Conservation (phyloP, 2,329 filamentous ascomycete species). For the Diaporthe humulicola region DNA sequence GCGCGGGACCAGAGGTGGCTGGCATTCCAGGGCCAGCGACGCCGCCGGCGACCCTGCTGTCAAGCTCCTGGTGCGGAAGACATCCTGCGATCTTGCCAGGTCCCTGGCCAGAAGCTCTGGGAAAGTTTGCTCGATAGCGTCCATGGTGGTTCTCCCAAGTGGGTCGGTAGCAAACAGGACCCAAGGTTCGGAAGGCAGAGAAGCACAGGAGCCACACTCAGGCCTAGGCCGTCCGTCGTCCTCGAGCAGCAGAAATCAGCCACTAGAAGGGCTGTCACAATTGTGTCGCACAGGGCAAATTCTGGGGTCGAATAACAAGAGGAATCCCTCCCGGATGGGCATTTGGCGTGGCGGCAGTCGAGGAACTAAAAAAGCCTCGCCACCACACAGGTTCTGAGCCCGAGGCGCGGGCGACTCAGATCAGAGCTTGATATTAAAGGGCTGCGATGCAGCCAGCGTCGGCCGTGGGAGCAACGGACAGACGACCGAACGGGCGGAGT, state of each 20-base stretch:
- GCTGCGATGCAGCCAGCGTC: conserved; percentile 16
- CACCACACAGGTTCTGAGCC: conserved; percentile 17
- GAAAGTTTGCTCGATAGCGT: conserved; percentile 58
- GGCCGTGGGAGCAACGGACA: conserved; percentile 11
- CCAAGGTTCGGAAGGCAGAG: background rate
- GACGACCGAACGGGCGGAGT: conserved; percentile 24
- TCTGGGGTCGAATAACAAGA: conserved; percentile 31
- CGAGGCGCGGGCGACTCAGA: conserved; percentile 31
- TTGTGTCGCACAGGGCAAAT: conserved; percentile 31
- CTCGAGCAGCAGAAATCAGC: conserved; percentile 18
- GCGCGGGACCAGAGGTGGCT: conserved; percentile 33
- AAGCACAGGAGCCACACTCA: conserved; percentile 22
- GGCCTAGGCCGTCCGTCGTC: conserved; percentile 23
- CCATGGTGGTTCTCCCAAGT: conserved; percentile 23
- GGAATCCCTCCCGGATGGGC: conserved; percentile 28
- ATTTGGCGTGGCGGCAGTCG: conserved; percentile 33
- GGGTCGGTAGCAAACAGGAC: conserved; percentile 25
- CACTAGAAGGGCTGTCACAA: conserved; percentile 15
- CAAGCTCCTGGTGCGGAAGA: conserved; percentile 66
- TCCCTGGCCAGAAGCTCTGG: conserved; percentile 69
- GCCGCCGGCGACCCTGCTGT: conserved; percentile 63
- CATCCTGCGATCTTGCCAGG: conserved; percentile 60
- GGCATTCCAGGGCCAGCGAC: conserved; percentile 46
- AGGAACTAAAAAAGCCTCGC: conserved; percentile 27
- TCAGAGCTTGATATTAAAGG: conserved; percentile 35